Percentiles rank a stretch among this genome's conserved stretches.
phyloP scores from a whole-genome alignment of 2,329 filamentous ascomycete genomes.

The Fusarium sp. region DNA sequence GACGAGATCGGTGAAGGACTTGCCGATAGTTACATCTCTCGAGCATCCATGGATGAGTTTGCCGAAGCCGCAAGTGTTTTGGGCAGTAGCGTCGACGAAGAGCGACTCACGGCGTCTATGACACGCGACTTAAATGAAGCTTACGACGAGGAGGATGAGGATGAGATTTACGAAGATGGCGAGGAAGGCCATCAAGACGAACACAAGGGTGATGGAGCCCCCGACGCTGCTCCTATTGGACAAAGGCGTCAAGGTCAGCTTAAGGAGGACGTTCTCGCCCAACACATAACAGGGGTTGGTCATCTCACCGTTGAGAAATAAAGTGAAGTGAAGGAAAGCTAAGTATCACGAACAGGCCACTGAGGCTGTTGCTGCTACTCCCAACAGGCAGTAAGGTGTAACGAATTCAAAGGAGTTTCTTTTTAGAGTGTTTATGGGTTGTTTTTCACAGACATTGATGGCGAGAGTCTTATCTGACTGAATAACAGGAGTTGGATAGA shows the following conservation, averaged over 20 bases:
- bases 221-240: neutral
- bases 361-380: conserved; percentile 20
- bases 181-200: conserved; percentile 31
- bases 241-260: conserved; percentile 34
- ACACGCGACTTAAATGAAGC: conserved; percentile 53
- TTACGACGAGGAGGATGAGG: conserved; percentile 51
- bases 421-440: neutral
- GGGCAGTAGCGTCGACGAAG: conserved; percentile 56
- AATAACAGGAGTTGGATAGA: neutral
- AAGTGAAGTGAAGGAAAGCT: conserved; percentile 47
- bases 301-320: conserved; percentile 58
- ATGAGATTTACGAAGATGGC: conserved; percentile 49
- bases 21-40: conserved; percentile 45
- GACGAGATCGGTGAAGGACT: conserved; percentile 51
- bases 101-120: conserved; percentile 53
- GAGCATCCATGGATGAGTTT: conserved; percentile 49
- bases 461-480: neutral
- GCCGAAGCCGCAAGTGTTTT: conserved; percentile 54
- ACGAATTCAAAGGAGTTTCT: conserved; percentile 23
- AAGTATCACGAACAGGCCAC: conserved; percentile 40
- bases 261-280: conserved; percentile 61
- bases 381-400: conserved; percentile 18
- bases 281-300: conserved; percentile 68
- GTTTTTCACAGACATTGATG: conserved; percentile 7
- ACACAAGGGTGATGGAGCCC: conserved; percentile 32